A percentile compares a stretch with the other conserved stretches of the same genome.
Conservation (phyloP, 1,284 basidiomycete species). For the Tylopilus sp. region DNA sequence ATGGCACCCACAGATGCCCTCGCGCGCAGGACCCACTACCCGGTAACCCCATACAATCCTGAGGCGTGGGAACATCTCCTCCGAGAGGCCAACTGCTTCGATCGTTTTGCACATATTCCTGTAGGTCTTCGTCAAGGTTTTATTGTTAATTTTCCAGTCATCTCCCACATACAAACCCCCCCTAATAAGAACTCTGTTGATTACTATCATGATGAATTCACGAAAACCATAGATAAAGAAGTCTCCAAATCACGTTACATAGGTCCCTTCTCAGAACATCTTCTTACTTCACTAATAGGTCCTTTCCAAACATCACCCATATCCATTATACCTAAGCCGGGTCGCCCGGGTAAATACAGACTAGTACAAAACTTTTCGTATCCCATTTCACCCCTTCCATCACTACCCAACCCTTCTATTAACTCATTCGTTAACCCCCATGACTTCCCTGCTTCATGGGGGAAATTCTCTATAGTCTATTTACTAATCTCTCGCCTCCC, state of each 20-base stretch:
- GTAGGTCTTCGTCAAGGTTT: neutral
- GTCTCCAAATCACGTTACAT: conserved; percentile 7
- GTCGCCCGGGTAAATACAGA: neutral
- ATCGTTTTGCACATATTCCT: neutral
- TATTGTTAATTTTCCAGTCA: conserved; percentile 18
- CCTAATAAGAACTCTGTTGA: neutral
- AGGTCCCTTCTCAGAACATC: neutral
- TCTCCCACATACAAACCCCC: conserved; percentile 10
- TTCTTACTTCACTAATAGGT: neutral
- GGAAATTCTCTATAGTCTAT: neutral
- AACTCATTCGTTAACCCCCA: neutral
- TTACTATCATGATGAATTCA: neutral
- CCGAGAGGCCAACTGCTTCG: neutral
- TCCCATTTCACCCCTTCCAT: neutral
- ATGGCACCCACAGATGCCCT: neutral
- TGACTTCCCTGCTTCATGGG: neutral
- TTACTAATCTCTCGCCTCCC: neutral
- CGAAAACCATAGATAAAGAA: conserved; percentile 6
- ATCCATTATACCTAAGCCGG: conserved; percentile 12
- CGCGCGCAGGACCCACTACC: neutral
- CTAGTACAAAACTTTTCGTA: neutral
- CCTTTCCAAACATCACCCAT: conserved; percentile 16
- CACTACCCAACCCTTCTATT: neutral
- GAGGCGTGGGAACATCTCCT: conserved; percentile 27
- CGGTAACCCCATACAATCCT: neutral